Conservation (phyloP, 192 early-diverging fungal genomes). For the Linnemannia exigua region DNA sequence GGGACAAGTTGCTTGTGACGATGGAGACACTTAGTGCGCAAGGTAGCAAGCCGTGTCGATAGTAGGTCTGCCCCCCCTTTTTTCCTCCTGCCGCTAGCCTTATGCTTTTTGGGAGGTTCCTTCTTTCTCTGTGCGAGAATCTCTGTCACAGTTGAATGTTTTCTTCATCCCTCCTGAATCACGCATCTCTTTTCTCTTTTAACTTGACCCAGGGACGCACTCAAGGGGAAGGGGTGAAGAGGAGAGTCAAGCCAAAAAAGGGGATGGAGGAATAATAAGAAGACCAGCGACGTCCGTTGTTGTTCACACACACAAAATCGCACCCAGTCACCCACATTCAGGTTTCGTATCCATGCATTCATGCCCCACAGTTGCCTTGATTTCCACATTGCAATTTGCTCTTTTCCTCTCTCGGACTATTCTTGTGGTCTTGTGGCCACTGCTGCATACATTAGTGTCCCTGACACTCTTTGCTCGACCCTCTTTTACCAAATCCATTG, state of each 20-base stretch:
- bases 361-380: background rate
- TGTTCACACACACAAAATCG: background rate
- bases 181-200: background rate
- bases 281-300: background rate
- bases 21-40: background rate
- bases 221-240: background rate
- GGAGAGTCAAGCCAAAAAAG: background rate
- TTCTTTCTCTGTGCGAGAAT: no score
- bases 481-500: background rate
- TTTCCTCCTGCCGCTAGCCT: background rate
- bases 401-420: background rate
- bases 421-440: background rate
- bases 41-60: background rate
- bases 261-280: background rate
- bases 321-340: background rate
- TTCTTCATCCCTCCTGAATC: background rate
- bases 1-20: background rate
- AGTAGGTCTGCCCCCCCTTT: background rate
- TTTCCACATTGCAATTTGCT: background rate
- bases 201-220: background rate
- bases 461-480: background rate
- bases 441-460: background rate
- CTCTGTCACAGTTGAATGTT: background rate
- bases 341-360: background rate
- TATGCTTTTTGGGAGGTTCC: no score